Percentiles rank a stretch among this genome's conserved stretches.
phyloP scores from a whole-genome alignment of 768 basidiomycete species.

The Serendipita sp. region DNA sequence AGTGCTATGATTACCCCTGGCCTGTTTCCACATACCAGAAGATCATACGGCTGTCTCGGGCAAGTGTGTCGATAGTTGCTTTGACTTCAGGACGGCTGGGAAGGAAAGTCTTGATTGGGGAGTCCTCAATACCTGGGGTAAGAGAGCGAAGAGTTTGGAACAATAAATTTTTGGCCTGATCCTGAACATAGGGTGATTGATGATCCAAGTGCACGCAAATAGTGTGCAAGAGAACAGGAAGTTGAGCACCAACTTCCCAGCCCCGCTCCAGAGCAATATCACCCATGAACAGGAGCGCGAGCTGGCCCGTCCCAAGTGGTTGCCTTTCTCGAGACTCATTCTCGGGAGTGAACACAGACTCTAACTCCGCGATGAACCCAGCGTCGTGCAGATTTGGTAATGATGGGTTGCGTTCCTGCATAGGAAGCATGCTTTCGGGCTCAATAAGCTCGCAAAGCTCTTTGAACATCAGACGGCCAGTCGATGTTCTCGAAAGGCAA shows the following conservation, averaged over 20 bases:
- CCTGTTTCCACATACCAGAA: slow-evolving; percentile 37
- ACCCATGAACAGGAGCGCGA: slow-evolving; percentile 70
- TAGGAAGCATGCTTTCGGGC: slow-evolving; percentile 69
- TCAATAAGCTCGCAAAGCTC: slow-evolving; percentile 77
- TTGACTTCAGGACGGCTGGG: slow-evolving; percentile 35
- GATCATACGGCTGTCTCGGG: slow-evolving; percentile 36
- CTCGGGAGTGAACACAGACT: slow-evolving; percentile 43
- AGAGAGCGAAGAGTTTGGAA: slow-evolving; percentile 76
- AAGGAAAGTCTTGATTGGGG: slow-evolving; percentile 40
- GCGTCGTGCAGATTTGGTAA: slow-evolving; percentile 47
- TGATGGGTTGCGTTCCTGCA: slow-evolving; percentile 51
- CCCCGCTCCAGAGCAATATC: slow-evolving; percentile 60
- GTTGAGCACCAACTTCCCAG: slow-evolving; percentile 54
- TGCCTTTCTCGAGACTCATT: slow-evolving; percentile 42
- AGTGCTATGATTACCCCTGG: no score
- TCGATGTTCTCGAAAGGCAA: slow-evolving; percentile 61
- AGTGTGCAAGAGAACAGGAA: slow-evolving; percentile 63
- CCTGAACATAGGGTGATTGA: slow-evolving; percentile 48
- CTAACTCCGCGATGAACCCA: slow-evolving; percentile 66
- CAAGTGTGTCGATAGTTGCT: slow-evolving; percentile 35
- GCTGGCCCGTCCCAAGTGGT: slow-evolving; percentile 67
- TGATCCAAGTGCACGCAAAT: slow-evolving; percentile 75
- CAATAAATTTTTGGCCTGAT: slow-evolving; percentile 58
- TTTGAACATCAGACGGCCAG: slow-evolving; percentile 58
- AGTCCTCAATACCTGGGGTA: slow-evolving; percentile 58